Evolutionary conservation across 768 basidiomycete species (phyloP).

Genomic region (Pleurotus ostreatus): DNA sequence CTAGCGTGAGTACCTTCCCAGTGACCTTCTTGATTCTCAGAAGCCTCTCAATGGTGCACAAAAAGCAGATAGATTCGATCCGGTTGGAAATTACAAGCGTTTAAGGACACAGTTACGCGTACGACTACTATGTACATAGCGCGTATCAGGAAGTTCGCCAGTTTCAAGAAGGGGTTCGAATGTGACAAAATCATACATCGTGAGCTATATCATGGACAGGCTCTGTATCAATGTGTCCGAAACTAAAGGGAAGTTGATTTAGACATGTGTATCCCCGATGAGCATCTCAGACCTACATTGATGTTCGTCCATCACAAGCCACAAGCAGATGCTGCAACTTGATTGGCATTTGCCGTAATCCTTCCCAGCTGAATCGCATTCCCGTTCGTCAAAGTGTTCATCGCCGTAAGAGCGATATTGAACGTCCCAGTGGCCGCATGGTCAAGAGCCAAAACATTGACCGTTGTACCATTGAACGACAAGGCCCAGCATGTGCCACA

Average conservation of each 20-base stretch:
- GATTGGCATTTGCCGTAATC: constrained; percentile 36
- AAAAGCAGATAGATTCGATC: too few relatives aligned
- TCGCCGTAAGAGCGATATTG: constrained; percentile 45
- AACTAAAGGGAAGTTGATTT: not conserved
- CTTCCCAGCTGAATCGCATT: constrained; percentile 44
- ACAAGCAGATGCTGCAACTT: constrained; percentile 45
- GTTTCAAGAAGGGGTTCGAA: too few relatives aligned
- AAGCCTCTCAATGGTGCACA: too few relatives aligned
- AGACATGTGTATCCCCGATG: not conserved
- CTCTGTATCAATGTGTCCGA: not conserved
- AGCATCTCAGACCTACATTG: not conserved
- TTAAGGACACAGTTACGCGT: too few relatives aligned
- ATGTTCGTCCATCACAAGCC: constrained; percentile 29
- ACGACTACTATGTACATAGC: too few relatives aligned
- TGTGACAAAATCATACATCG: too few relatives aligned
- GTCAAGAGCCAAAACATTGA: constrained; percentile 53
- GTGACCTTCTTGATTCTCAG: too few relatives aligned
- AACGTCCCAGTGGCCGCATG: constrained; percentile 36
- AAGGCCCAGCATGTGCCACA: constrained; percentile 64
- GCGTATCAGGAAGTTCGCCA: too few relatives aligned
- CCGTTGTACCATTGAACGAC: constrained; percentile 35
- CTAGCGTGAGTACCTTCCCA: too few relatives aligned
- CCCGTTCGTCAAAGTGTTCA: constrained; percentile 48
- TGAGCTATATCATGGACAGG: too few relatives aligned
- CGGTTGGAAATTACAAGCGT: too few relatives aligned